Base-by-base conservation (phyloP, 2,329 filamentous ascomycete species). In the Aureobasidium melanogenum region DNA sequence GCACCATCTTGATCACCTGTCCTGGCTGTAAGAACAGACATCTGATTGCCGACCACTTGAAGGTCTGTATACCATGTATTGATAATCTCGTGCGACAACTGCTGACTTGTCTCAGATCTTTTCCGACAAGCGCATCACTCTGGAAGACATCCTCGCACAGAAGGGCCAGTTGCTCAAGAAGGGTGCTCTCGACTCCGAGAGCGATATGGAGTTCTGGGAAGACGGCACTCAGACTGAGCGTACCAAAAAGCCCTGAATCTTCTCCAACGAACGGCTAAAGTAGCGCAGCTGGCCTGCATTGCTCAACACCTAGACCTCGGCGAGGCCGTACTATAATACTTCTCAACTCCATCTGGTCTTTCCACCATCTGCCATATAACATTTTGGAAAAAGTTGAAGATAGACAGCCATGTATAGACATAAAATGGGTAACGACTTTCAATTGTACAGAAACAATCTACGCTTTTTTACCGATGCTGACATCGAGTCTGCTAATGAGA, bases 191-290 rank as follows among this genome's bases (percentile, higher is more conserved):
- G 84, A 88, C 56, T 83, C 85, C 66, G 86, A 92, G 66, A 91
- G 90, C n/a, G 89, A 96, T 71, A 77, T 97, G 51, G 93, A 97
- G 73, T 94, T 97, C 67, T 96, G 91, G 88, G 87, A 89, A 32
- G 89, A 96, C 66, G 84, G 61, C 3, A 63, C 56, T 3, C 60
- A 62, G 47, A 59, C 52, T 10, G 52, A 59, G 17, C 43, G 47
- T 14, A 47, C 44, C 7, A 57, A 52, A 54, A 51, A 55, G 39
- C 59, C 47, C 48, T 50, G 24, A 48, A 17, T 2, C 12, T 28
- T n/a, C 6, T 19, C 39, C 10, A 14, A 1, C 34, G 12, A 22
- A 12, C 5, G 9, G 24, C 19, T 14, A 26, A 19, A 12, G 3
- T 19, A 51, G 28, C 26, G 59, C 59, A 61, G 59, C 59, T 39